Evolutionary conservation across 257 asterid species (phyloP).

Genomic region (Salvia rosmarinus): DNA sequence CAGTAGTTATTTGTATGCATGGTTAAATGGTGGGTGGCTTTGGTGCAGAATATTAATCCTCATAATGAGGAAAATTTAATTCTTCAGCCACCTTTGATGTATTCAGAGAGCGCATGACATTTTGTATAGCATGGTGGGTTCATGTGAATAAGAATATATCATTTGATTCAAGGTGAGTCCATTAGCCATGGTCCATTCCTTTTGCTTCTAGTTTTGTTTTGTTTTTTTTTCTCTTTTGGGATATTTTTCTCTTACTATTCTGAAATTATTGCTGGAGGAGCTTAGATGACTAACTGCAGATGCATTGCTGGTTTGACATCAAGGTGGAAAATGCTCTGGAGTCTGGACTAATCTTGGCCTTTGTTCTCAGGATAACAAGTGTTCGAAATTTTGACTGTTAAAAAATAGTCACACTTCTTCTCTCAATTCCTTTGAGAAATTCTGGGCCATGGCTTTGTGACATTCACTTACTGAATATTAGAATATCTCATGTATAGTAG

Average conservation of each 20-base stretch:
- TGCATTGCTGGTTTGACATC: slow-evolving; percentile 32
- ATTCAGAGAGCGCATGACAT: slow-evolving; percentile 41
- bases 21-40: slow-evolving; percentile 53
- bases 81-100: slow-evolving; percentile 48
- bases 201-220: slow-evolving; percentile 2
- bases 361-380: slow-evolving; percentile 28
- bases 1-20: slow-evolving; percentile 38
- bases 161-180: slow-evolving; percentile 48
- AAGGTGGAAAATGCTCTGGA: slow-evolving; percentile 23
- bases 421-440: slow-evolving; percentile 17
- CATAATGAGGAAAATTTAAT: slow-evolving; percentile 38
- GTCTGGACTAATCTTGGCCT: slow-evolving; percentile 31
- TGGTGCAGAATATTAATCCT: slow-evolving; percentile 52
- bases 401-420: slow-evolving; percentile 6
- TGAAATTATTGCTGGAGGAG: slow-evolving; percentile 37
- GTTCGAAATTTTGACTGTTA: slow-evolving; percentile 21
- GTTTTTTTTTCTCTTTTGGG: slow-evolving; percentile 28
- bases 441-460: slow-evolving; percentile 37
- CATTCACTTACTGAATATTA: slow-evolving; percentile 12
- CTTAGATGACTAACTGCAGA: slow-evolving; percentile 42
- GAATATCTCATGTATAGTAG: slow-evolving; percentile 18
- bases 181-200: slow-evolving; percentile 38
- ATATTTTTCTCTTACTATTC: slow-evolving; percentile 26
- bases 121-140: slow-evolving; percentile 51
- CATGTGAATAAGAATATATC: slow-evolving; percentile 41